phyloP scores from a whole-genome alignment of 1,139 yeast species.

The Zygotorulaspora mrakii region DNA sequence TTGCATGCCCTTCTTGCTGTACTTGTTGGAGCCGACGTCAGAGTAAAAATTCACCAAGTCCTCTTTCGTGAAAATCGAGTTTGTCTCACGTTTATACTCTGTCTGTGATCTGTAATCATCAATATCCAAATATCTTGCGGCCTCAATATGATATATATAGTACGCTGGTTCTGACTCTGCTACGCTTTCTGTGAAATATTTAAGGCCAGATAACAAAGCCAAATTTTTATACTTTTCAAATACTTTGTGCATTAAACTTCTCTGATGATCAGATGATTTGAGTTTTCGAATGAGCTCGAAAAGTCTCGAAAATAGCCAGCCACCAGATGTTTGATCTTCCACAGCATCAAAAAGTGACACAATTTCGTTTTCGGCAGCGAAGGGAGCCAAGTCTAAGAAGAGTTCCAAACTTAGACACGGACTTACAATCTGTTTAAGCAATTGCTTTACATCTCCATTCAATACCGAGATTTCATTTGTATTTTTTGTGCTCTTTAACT shows the following conservation, averaged over 20 bases:
- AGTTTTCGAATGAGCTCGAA: slow-evolving; percentile 23
- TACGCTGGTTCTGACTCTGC: slow-evolving; percentile 23
- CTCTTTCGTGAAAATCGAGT: slow-evolving; percentile 26
- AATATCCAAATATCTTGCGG: slow-evolving; percentile 30
- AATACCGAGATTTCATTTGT: slow-evolving; percentile 18
- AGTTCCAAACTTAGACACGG: slow-evolving; percentile 31
- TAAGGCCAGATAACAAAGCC: slow-evolving; percentile 34
- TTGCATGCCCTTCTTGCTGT: slow-evolving; percentile 30
- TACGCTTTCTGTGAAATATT: slow-evolving; percentile 26
- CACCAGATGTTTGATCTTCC: slow-evolving; percentile 25
- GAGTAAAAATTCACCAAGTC: slow-evolving; percentile 34
- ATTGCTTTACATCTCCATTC: slow-evolving; percentile 24
- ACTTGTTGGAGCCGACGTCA: slow-evolving; percentile 30
- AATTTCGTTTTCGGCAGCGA: slow-evolving; percentile 15
- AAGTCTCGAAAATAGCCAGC: slow-evolving; percentile 24
- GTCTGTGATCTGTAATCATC: slow-evolving; percentile 30
- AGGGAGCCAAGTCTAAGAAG: slow-evolving; percentile 28
- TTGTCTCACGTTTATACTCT: slow-evolving; percentile 18
- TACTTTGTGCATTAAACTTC: slow-evolving; percentile 23
- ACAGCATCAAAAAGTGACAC: slow-evolving; percentile 24
- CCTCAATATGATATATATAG: slow-evolving; percentile 32
- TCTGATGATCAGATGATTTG: slow-evolving; percentile 16
- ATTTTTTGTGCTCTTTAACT: slow-evolving; percentile 22
- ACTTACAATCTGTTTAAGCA: slow-evolving; percentile 21
- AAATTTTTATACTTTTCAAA: slow-evolving; percentile 29